phyloP scores from a whole-genome alignment of 768 basidiomycete genomes.

The Mycena belliarum region DNA sequence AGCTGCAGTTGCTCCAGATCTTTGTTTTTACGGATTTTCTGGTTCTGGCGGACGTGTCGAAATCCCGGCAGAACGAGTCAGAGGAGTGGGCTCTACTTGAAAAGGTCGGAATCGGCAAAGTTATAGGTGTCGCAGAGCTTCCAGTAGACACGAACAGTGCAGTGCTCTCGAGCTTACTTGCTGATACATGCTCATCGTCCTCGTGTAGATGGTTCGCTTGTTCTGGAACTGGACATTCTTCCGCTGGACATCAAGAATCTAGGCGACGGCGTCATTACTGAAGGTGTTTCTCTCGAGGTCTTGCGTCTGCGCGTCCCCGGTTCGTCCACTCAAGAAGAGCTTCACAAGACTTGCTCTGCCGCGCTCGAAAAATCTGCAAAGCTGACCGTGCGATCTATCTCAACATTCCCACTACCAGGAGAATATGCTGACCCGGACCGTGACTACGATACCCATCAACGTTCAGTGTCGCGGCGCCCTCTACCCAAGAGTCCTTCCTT shows the following conservation, averaged over 20 bases:
- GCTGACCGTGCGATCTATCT: constrained; percentile 13
- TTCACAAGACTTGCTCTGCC: constrained; percentile 17
- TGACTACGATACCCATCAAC: background rate
- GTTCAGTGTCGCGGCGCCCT: constrained; percentile 1
- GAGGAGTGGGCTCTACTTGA: constrained; percentile 19
- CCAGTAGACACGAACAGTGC: constrained; percentile 1
- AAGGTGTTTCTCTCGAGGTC: constrained; percentile 13
- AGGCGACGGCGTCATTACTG: background rate
- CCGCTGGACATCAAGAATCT: constrained; percentile 15
- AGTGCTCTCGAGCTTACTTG: background rate
- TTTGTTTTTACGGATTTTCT: constrained; percentile 21
- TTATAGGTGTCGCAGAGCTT: constrained; percentile 11
- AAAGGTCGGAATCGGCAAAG: constrained; percentile 3
- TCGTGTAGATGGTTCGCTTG: background rate
- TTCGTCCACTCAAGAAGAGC: constrained; percentile 1
- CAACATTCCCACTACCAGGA: constrained; percentile 14
- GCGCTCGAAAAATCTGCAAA: constrained; percentile 16
- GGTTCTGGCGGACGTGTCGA: constrained; percentile 5
- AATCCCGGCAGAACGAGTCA: constrained; percentile 3
- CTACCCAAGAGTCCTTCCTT: constrained; percentile 22
- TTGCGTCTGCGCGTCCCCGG: constrained; percentile 12
- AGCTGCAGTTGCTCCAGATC: constrained; percentile 10
- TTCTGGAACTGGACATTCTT: constrained; percentile 17
- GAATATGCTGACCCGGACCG: background rate
- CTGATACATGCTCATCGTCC: background rate